These are phyloP conservation scores for Lolium multiflorum DNA, from an alignment of 176 grass and related monocot species.

Conservation along the genomic window DNA sequence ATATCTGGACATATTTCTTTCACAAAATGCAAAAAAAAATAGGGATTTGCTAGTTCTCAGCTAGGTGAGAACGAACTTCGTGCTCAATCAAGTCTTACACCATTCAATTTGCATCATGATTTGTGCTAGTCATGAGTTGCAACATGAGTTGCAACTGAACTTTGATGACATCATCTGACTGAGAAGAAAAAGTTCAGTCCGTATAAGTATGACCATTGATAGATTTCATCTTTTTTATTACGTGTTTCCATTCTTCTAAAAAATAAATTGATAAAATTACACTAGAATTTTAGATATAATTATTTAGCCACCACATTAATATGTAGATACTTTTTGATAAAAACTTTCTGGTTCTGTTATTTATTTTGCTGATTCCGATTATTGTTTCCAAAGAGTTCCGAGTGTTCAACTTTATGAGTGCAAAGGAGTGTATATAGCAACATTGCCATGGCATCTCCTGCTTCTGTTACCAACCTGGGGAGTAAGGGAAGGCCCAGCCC, in stretches of 20 bases:
- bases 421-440: slow-evolving; percentile 39
- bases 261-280: background rate
- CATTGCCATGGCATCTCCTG: slow-evolving; percentile 76
- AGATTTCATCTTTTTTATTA: background rate
- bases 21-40: background rate
- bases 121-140: too few species aligned
- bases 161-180: too few species aligned
- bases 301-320: background rate
- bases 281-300: background rate
- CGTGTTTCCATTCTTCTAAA: background rate
- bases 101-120: too few species aligned
- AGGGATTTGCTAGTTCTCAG: too few species aligned
- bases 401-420: slow-evolving; percentile 38
- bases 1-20: slow-evolving; percentile 5
- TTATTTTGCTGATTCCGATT: slow-evolving; percentile 1
- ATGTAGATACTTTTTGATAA: background rate
- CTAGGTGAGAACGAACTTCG: too few species aligned
- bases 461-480: slow-evolving; percentile 79
- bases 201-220: background rate
- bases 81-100: too few species aligned
- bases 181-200: background rate
- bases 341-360: background rate
- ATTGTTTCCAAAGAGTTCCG: slow-evolving; percentile 6
- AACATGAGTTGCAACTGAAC: too few species aligned
- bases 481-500: slow-evolving; percentile 63